These are phyloP conservation scores for Hypoxylon fragiforme DNA, from an alignment of 495 filamentous ascomycete species.

Conservation along the genomic window DNA sequence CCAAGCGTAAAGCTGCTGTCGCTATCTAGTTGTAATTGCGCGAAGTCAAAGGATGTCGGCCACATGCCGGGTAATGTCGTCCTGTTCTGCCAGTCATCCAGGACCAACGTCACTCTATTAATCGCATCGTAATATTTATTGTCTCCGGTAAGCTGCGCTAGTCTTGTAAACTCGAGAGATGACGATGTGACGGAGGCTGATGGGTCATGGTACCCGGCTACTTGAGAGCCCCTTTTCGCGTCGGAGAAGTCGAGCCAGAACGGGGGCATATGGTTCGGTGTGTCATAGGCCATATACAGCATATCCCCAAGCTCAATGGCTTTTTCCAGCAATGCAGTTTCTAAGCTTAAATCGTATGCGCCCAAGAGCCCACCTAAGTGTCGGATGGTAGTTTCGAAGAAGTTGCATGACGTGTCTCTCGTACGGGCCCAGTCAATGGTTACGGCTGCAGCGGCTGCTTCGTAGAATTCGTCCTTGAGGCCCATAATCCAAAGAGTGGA, in stretches of 20 bases:
- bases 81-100: conserved; percentile 67
- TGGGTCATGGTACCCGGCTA: conserved; percentile 40
- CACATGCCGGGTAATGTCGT: conserved; percentile 82
- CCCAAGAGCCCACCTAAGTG: conserved; percentile 78
- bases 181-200: conserved; percentile 58
- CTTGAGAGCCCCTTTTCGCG: conserved; percentile 35
- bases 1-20: conserved; percentile 65
- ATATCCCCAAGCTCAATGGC: conserved; percentile 82
- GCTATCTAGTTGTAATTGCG: conserved; percentile 29
- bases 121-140: conserved; percentile 83
- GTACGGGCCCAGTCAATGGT: conserved; percentile 84
- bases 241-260: conserved; percentile 63
- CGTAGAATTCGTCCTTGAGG: conserved; percentile 82
- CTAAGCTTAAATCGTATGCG: conserved; percentile 74
- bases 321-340: conserved; percentile 72
- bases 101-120: conserved; percentile 71
- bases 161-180: conserved; percentile 81
- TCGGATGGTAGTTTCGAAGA: conserved; percentile 82
- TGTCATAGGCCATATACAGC: conserved; percentile 85
- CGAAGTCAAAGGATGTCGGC: conserved; percentile 69
- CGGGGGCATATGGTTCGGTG: conserved; percentile 86
- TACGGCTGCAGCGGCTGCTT: conserved; percentile 75
- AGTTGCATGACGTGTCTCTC: conserved; percentile 58
- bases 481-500: conserved; percentile 98
- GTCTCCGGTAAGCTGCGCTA: conserved; percentile 81